These are phyloP conservation scores for Erythrophleum fordii DNA, from an alignment of 306 rosid genomes.

Conservation along the genomic window DNA sequence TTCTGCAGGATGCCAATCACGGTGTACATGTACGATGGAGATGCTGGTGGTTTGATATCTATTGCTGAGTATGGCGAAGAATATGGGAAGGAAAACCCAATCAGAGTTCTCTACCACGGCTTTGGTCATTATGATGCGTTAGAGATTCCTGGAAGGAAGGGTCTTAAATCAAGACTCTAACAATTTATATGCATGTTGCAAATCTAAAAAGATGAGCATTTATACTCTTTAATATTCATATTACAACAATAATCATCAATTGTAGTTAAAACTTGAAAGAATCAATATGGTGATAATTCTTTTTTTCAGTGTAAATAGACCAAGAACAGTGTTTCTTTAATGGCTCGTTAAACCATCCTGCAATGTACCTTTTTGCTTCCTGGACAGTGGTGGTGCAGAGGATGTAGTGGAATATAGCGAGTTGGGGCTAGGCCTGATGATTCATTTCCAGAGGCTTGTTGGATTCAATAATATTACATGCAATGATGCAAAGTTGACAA, in stretches of 20 bases:
- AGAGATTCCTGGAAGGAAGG: slow-evolving; percentile 60
- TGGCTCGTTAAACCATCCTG: neutral
- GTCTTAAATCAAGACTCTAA: slow-evolving; percentile 59
- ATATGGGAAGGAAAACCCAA: slow-evolving; percentile 77
- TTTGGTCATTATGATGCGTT: slow-evolving; percentile 94
- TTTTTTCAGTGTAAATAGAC: neutral
- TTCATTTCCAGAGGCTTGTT: neutral
- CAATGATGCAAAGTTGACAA: neutral
- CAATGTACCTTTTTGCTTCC: neutral
- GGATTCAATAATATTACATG: neutral
- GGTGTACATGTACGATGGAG: slow-evolving; percentile 87
- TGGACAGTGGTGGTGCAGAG: neutral
- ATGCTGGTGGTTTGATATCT: slow-evolving; percentile 82
- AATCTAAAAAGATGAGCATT: slow-evolving; percentile 16
- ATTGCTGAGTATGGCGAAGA: slow-evolving; percentile 97
- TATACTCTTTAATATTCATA: slow-evolving; percentile 9
- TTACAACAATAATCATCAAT: neutral
- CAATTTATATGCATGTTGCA: slow-evolving; percentile 25
- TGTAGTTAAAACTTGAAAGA: neutral
- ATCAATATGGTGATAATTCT: neutral
- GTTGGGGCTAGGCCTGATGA: neutral
- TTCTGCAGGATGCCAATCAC: slow-evolving; percentile 88
- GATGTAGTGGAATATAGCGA: neutral
- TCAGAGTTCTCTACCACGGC: slow-evolving; percentile 85
- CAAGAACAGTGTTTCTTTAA: neutral